These are phyloP conservation scores for Apiospora sp. DNA, from an alignment of 2,329 filamentous ascomycete genomes.

Conservation along the genomic window DNA sequence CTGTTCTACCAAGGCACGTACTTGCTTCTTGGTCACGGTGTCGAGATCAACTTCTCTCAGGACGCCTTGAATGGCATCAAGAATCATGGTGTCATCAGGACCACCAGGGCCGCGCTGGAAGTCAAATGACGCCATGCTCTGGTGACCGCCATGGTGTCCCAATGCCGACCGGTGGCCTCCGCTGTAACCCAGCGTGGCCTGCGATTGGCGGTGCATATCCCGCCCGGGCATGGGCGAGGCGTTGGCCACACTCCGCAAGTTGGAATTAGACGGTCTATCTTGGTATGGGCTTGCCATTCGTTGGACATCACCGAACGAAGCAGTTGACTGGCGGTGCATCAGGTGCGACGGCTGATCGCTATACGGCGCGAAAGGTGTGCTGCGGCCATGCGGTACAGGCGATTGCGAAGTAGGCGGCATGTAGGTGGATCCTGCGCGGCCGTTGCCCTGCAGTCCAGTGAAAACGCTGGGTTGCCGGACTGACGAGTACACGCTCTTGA, in stretches of 20 bases:
- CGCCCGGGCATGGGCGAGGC: constrained; percentile 53
- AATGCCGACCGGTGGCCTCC: constrained; percentile 57
- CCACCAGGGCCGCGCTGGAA: constrained; percentile 67
- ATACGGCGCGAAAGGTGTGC: constrained; percentile 55
- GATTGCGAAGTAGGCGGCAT: constrained; percentile 77
- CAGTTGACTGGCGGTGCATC: constrained; percentile 74
- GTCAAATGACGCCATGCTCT: constrained; percentile 64
- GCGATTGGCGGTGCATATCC: constrained; percentile 50
- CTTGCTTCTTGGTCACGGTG: constrained; percentile 98
- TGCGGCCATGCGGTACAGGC: constrained; percentile 72
- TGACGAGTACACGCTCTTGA: constrained; percentile 94
- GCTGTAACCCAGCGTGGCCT: constrained; percentile 55
- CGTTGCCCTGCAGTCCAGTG: constrained; percentile 74
- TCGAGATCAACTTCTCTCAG: constrained; percentile 91
- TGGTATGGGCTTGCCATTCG: constrained; percentile 66
- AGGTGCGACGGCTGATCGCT: constrained; percentile 49
- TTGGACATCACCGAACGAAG: constrained; percentile 67
- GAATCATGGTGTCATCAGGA: constrained; percentile 80
- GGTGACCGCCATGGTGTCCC: constrained; percentile 51
- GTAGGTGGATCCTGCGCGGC: constrained; percentile 69
- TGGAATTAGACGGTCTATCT: constrained; percentile 70
- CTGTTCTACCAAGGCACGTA: constrained; percentile 90
- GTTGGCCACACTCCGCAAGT: constrained; percentile 58
- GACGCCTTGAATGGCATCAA: constrained; percentile 84
- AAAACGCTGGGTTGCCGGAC: constrained; percentile 88